Conservation (phyloP, 2,329 filamentous ascomycete species). For the Furcasterigmium furcatum region DNA sequence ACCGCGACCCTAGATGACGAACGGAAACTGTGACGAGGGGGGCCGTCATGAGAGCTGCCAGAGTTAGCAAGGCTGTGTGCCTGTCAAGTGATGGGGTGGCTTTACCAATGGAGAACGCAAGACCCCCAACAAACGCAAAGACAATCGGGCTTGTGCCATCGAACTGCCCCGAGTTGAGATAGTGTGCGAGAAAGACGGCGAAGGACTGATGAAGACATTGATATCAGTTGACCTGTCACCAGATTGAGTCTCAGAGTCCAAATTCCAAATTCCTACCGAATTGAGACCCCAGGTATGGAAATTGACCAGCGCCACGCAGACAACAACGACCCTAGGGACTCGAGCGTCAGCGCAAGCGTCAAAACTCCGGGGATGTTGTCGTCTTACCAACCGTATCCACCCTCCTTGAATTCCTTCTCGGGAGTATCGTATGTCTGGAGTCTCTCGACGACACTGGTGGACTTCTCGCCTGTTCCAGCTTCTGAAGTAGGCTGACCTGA, state of each 20-base stretch:
- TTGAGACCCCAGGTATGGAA: conserved; percentile 76
- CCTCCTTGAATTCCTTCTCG: conserved; percentile 41
- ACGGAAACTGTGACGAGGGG: conserved; percentile 63
- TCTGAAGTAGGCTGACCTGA: neutral
- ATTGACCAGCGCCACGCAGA: conserved; percentile 55
- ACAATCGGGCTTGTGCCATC: conserved; percentile 60
- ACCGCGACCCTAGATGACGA: conserved; percentile 59
- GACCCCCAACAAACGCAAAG: conserved; percentile 73
- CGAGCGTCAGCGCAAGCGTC: neutral
- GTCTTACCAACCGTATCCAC: conserved; percentile 57
- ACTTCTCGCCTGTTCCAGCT: neutral
- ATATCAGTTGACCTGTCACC: conserved; percentile 1
- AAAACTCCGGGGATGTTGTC: neutral
- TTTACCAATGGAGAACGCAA: conserved; percentile 56
- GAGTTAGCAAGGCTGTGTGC: neutral
- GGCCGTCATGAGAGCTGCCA: conserved; percentile 61
- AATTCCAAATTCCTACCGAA: conserved; percentile 37
- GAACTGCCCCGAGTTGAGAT: conserved; percentile 56
- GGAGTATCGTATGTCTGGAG: neutral
- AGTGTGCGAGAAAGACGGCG: conserved; percentile 54
- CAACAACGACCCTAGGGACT: conserved; percentile 45
- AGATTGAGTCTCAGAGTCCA: neutral
- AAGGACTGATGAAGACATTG: conserved; percentile 43
- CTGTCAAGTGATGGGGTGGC: conserved; percentile 8
- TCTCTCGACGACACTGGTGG: neutral